Evolutionary conservation across 2,329 filamentous ascomycete species (phyloP).

Genomic region (Penicillium sp.): DNA sequence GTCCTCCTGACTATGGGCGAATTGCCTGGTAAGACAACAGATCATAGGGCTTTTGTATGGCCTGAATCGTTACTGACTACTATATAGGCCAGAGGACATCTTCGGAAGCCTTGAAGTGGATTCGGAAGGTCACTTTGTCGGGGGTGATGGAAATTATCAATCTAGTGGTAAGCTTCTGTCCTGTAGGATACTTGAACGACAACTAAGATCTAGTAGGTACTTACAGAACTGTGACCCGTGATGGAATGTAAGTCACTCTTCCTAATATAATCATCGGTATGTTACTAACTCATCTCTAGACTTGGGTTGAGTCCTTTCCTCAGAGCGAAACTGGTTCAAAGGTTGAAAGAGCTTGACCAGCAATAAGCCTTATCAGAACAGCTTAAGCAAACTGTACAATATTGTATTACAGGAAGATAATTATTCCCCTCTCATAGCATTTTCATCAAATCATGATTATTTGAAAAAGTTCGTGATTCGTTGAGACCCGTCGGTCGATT

Average conservation of each 20-base stretch:
- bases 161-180: conserved; percentile 48
- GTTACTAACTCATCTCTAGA: conserved; percentile 32
- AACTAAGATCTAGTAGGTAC: conserved; percentile 40
- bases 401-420: neutral
- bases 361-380: conserved; percentile 8
- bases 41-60: neutral
- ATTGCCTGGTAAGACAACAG: conserved; percentile 53
- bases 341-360: conserved; percentile 39
- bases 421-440: neutral
- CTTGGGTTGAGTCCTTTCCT: conserved; percentile 51
- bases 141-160: conserved; percentile 59
- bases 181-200: neutral
- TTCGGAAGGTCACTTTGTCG: conserved; percentile 57
- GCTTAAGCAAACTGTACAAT: neutral
- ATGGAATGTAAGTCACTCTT: conserved; percentile 55
- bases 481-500: conserved; percentile 50
- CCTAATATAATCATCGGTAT: neutral
- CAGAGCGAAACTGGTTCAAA: conserved; percentile 50
- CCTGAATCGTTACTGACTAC: conserved; percentile 9
- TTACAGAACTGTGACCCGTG: conserved; percentile 61
- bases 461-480: conserved; percentile 53
- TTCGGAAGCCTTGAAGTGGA: conserved; percentile 66
- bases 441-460: conserved; percentile 26
- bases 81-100: conserved; percentile 60
- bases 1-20: conserved; percentile 63